Evolutionary conservation across 2,329 filamentous ascomycete genomes (phyloP), one percentile per base, ranked within the genome.

Genomic region (Parastagonospora avenae): DNA sequence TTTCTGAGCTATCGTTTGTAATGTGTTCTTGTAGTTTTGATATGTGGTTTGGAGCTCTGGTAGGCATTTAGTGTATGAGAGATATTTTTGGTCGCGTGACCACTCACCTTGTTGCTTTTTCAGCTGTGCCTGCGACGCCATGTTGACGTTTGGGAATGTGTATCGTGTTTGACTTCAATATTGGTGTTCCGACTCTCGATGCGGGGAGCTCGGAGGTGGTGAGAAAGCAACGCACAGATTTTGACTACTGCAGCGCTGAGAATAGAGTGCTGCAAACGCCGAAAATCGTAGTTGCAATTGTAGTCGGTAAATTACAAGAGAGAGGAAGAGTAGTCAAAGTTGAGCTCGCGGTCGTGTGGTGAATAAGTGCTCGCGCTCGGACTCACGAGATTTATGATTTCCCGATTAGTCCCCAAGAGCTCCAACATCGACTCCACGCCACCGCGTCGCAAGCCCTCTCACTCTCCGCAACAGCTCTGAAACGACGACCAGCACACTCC

Each of bases 1-100:
- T 75, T 96, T 97, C 70, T 92, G 88, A 28, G 94, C 94, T 67
- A 99, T 86, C 70, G 94, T 90, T 76, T 97, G 93, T 51, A 99
- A 84, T 30, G 81, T 85, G 67, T 83, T 86, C 68, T 87, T 88
- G 80, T 83, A 93, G 76, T 86, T 91, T 61, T 84, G 84, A 74
- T 94, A 94, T 64, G 90, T 89, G 42, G 82, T 78, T 76, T 94
- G 90, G 61, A 94, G 84, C 72, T 94, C 90, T 94, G n/a, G 11
- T 36, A 42, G 19, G 9, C 4, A 36, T 29, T 2, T 10, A 2
- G n/a, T 45, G 31, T 14, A 4, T 10, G 14, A 4, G 35, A 12
- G 29, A 27, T 14, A 15, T 24, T 10, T 14, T 30, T 19, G 24
- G 39, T 11, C 8, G n/a, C 5, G 15, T 37, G 19, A 30, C 31